Conservation (phyloP, 2,329 filamentous ascomycete genomes). For the Fusarium pseudocircinatum region DNA sequence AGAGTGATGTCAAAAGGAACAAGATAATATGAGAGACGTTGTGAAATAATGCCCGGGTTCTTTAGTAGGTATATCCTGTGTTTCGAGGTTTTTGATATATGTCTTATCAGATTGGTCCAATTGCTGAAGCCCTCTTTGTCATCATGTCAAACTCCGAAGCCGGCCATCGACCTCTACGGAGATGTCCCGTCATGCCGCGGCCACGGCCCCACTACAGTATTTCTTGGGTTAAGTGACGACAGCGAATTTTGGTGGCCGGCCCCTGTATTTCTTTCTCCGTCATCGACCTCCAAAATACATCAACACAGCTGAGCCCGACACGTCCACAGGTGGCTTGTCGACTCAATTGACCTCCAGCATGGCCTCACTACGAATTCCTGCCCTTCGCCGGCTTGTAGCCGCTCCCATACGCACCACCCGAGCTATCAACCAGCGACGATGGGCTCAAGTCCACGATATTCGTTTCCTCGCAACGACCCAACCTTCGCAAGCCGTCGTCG, state of each 20-base stretch:
- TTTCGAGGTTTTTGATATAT: conserved; percentile 9
- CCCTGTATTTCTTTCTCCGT: conserved; percentile 24
- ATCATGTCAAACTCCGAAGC: conserved; percentile 42
- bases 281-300: conserved; percentile 2
- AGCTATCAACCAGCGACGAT: conserved; percentile 73
- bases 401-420: conserved; percentile 47
- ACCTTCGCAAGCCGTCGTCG: conserved; percentile 72
- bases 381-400: conserved; percentile 58
- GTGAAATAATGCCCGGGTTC: background rate
- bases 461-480: conserved; percentile 87
- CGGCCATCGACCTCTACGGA: conserved; percentile 28
- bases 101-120: conserved; percentile 37
- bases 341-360: conserved; percentile 47
- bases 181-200: conserved; percentile 8
- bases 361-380: conserved; percentile 59
- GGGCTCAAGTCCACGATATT: conserved; percentile 92
- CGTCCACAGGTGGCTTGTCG: background rate
- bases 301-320: conserved; percentile 4
- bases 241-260: conserved; percentile 27
- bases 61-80: background rate
- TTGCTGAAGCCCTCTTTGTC: conserved; percentile 38
- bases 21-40: background rate
- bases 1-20: background rate
- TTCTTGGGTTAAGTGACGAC: conserved; percentile 36
- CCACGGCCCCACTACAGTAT: conserved; percentile 31